Base-by-base conservation (phyloP, 2,329 filamentous ascomycete species). In the Ceratocystis cubensis region DNA sequence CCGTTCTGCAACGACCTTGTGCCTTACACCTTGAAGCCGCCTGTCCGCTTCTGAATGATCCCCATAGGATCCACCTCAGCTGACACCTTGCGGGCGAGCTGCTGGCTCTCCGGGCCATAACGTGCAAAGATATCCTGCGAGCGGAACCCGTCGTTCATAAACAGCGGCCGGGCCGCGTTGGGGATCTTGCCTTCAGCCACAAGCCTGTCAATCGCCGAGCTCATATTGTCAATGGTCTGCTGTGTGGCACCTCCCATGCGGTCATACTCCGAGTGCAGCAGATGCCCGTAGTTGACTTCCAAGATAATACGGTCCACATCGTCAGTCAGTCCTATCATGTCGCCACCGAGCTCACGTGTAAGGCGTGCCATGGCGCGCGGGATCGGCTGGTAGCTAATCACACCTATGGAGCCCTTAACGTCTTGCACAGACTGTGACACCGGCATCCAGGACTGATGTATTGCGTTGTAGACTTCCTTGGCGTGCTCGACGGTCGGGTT, bases 141-240 rank as follows among this genome's bases (percentile, higher is more conserved):
- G 44, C 70, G 66, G 30, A 73, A 72, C 1, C 76, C 78, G 68
- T 80, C 79, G 70, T 80, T 80, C 69, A 80, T 74, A 69, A 79
- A 80, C 20, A 71, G 41, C 44, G 70, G 73, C 15, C 63, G 63
- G 17, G 45, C 28, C 33, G 56, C 66, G 61, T 56, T 28, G 6
- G 57, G 17, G 5, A 67, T 28, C 30, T 65, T 65, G 5, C 66
- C 63, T 3, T 37, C 20, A 1, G 64, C 65, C 45, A 69, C 66
- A 28, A 67, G 63, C 2, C 69, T 69, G 20, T 70, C 66, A 46
- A 72, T 65, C 28, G 57, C 69, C 5, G 66, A 50, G 13, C 73
- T 48, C 1, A 72, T 61, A 5, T 65, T 61, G 2, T 70, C 70
- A 13, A 69, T 67, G n/a, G 68, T 69, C 2, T 62, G 17, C 57